These are phyloP conservation scores for Setaria italica DNA, from an alignment of 202 grass and related monocot genomes.

Conservation along the genomic window DNA sequence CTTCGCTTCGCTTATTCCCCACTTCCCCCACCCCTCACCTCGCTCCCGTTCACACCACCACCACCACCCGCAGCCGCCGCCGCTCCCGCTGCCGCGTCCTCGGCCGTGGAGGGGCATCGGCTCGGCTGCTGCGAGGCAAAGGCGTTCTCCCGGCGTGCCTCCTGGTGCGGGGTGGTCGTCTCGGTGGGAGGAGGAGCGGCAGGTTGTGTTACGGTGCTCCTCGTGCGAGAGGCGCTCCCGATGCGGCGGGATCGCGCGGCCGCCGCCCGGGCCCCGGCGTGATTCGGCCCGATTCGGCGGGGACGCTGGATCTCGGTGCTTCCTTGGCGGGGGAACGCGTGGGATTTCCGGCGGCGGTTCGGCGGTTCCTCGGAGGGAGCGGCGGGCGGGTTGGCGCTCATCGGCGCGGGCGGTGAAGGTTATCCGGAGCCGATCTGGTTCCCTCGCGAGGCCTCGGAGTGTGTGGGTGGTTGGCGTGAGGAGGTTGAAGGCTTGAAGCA, in stretches of 20 bases:
- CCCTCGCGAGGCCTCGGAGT: not conserved
- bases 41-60: constrained; percentile 8
- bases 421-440: constrained; percentile 48
- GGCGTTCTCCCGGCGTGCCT: not conserved
- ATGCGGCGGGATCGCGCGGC: constrained; percentile 28
- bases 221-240: not conserved
- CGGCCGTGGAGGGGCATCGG: not conserved
- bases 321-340: not conserved
- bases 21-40: not conserved
- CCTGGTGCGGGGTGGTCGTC: not conserved
- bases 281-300: constrained; percentile 32
- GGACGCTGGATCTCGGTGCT: constrained; percentile 3
- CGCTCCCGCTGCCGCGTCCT: not conserved
- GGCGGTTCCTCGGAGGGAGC: not conserved
- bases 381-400: not conserved
- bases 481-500: not conserved
- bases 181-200: not conserved
- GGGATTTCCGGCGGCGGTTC: constrained; percentile 29
- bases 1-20: constrained; percentile 45
- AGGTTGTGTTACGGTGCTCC: not conserved
- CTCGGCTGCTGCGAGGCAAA: not conserved
- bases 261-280: not conserved
- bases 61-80: not conserved
- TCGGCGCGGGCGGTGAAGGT: constrained; percentile 2
- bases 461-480: not conserved